Evolutionary conservation across 495 filamentous ascomycete species (phyloP), one percentile per base, ranked within the genome.

Genomic region (Penicillium psychrofluorescens): DNA sequence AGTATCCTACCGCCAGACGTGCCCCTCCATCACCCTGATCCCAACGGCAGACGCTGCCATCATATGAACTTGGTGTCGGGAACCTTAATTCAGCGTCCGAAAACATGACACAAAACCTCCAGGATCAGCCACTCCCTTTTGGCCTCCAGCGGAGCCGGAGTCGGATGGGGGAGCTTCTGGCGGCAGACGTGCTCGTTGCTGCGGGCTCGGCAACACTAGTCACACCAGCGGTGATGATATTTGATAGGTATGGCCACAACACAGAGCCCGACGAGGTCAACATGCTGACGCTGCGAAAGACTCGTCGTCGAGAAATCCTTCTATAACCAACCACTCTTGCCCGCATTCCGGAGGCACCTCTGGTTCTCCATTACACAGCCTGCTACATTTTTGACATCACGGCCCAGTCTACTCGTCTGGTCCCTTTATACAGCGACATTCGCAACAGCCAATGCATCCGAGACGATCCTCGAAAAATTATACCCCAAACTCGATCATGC

Each of bases 381-480:
- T 1, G 80, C 85, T 34, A 57, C 55, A 29, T 78, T 90, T 64
- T 52, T 95, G 50, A 72, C 81, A 56, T 86, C 84, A 9, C 81
- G 78, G 38, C 87, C 90, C 10, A 86, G 85, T 64, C 81, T 77
- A 45, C 76, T 94, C 29, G 84, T 95, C 59, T 88, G 85, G 66
- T 71, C 78, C 59, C 71, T 92, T 12, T 95, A 95, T 73, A 84
- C 80, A 41, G 85, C 88, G 51, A 95, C 90, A 42, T 95, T 94
- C 65, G 67, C 88, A 34, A 87, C 86, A 0, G 90, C 90, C 48
- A 95, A 95, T 69, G 64, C 76, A 9, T 76, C 92, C 28, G 62
- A 68, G 35, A 71, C 67, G 4, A 39, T 69, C 29, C 51, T 67
- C 30, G 47, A 49, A 30, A 54, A 58, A 22, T 46, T 66, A 37